Base-by-base conservation (phyloP, 306 rosid species). In the Arachis stenosperma region DNA sequence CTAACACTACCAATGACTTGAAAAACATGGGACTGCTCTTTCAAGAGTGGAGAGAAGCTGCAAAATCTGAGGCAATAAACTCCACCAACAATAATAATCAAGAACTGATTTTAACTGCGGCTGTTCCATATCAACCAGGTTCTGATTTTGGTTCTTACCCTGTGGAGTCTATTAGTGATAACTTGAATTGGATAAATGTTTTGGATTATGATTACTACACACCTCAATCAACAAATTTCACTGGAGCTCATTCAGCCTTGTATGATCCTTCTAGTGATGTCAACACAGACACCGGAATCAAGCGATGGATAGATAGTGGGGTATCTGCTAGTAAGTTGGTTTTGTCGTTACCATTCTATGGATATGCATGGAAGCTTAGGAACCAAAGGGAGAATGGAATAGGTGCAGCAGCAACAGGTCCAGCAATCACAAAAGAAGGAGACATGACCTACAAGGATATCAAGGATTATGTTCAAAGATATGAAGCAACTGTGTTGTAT, bases 121-220 rank as follows among this genome's bases (percentile, higher is more conserved):
- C 78, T 43, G 87, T 83, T 64, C 40, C 0, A 0, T 68, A 27
- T 48, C 5, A 11, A 5, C 82, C 80, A 2, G 63, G n/a, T 50
- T 41, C 6, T 51, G 48, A 30, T 5, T 41, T 0, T 17, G 37
- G 9, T 46, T 51, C 75, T 70, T 74, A 53, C 29, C 78, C 82
- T 2, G 71, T 80, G 61, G 78, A 69, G 8, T 70, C 81, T 41
- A 80, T 83, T 4, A 7, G 62, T 71, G 54, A 9, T 13, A 78
- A 79, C 81, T 67, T 83, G 79, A 53, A 83, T 30, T 83, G 86
- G 86, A 8, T 87, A 5, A 70, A 87, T 42, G 76, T 83, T 6
- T 6, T 73, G 74, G 39, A 78, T 33, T 78, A 70, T 61, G 82
- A 70, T 60, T 77, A 58, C 30, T 7, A 80, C 37, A 0, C 0